Evolutionary conservation across 2,329 filamentous ascomycete species (phyloP).

Genomic region (Botrytis paeoniae): DNA sequence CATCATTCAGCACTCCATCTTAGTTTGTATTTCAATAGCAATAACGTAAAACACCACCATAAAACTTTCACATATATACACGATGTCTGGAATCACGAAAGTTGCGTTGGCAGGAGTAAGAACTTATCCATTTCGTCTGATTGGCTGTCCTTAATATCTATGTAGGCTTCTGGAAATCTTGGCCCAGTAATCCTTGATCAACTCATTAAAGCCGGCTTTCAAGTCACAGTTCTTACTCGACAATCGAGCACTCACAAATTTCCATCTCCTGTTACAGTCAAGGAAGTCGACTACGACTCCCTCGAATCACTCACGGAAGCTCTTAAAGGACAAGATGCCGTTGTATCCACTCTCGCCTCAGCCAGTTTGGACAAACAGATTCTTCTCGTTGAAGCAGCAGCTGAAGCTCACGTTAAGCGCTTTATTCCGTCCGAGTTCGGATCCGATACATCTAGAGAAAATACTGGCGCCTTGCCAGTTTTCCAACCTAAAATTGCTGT

Average conservation of each 20-base stretch:
- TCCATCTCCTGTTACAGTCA: constrained; percentile 26
- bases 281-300: constrained; percentile 21
- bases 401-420: constrained; percentile 56
- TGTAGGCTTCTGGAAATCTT: constrained; percentile 30
- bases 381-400: constrained; percentile 54
- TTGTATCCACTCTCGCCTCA: constrained; percentile 28
- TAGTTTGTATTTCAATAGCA: not conserved
- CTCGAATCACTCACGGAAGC: constrained; percentile 32
- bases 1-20: not conserved
- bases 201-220: constrained; percentile 27
- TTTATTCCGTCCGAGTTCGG: constrained; percentile 59
- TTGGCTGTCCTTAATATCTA: not conserved
- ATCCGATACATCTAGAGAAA: constrained; percentile 32
- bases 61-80: constrained; percentile 11
- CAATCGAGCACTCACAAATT: constrained; percentile 32
- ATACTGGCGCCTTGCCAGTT: constrained; percentile 22
- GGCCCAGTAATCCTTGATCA: constrained; percentile 30
- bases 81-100: constrained; percentile 29
- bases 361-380: constrained; percentile 28
- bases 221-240: constrained; percentile 43
- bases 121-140: not conserved
- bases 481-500: constrained; percentile 24
- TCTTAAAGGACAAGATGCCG: constrained; percentile 29
- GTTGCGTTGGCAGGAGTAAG: constrained; percentile 30
- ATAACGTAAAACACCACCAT: not conserved